These are phyloP conservation scores for Chenopodium berlandieri DNA, from an alignment of 148 eudicot genomes.

Conservation along the genomic window DNA sequence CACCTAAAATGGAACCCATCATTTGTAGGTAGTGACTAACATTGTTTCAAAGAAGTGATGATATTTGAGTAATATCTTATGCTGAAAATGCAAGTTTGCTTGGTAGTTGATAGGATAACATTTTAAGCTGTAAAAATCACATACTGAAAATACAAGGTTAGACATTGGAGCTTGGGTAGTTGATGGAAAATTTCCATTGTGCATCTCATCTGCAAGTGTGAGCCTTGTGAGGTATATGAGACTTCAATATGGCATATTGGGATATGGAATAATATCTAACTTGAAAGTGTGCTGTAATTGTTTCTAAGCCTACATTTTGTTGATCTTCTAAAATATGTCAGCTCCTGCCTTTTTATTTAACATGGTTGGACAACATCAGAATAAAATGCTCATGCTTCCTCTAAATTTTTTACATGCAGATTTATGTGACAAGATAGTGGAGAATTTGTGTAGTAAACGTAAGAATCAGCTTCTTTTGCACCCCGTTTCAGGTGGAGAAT, in stretches of 20 bases:
- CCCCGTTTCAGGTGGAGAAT: conserved; percentile 63
- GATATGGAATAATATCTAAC: background rate
- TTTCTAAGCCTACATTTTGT: background rate
- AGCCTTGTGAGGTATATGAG: background rate
- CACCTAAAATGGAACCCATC: background rate
- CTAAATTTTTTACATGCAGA: conserved; percentile 40
- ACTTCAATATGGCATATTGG: background rate
- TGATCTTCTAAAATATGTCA: background rate
- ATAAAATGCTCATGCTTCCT: background rate
- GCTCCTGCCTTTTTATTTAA: background rate
- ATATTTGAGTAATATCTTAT: background rate
- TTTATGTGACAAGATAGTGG: conserved; percentile 88
- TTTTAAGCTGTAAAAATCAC: background rate
- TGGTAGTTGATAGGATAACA: background rate
- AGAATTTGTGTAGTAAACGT: conserved; percentile 75
- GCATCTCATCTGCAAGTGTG: background rate
- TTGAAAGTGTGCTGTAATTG: background rate
- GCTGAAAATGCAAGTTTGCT: background rate
- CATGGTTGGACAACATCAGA: background rate
- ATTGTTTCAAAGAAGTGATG: background rate
- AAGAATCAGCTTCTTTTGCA: conserved; percentile 58
- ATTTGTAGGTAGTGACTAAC: background rate
- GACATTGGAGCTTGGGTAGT: background rate
- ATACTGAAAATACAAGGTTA: background rate
- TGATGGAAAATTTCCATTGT: background rate